These are phyloP conservation scores for Claviceps fusiformis DNA, from an alignment of 2,329 filamentous ascomycete genomes.

Conservation along the genomic window DNA sequence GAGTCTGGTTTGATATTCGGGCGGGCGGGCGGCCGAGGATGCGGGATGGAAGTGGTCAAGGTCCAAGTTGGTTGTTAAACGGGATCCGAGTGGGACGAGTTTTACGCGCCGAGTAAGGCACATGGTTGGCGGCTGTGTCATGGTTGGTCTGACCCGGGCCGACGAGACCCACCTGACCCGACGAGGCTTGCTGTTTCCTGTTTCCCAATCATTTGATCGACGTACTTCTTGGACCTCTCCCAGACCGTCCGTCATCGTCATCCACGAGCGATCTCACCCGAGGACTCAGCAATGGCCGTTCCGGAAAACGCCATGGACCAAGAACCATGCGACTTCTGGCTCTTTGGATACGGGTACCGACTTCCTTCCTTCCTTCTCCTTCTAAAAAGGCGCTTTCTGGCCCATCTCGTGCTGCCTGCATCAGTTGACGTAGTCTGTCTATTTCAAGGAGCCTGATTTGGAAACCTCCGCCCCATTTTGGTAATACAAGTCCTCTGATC, in stretches of 20 bases:
- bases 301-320: constrained; percentile 8
- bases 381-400: not conserved
- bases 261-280: too few species aligned
- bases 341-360: constrained; percentile 90
- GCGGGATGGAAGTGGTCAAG: not conserved
- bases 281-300: not conserved
- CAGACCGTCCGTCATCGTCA: too few species aligned
- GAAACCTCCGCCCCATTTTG: constrained; percentile 94
- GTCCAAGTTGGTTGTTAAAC: not conserved
- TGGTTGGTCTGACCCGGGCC: too few species aligned
- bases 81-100: not conserved
- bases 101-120: not conserved
- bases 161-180: too few species aligned
- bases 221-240: too few species aligned
- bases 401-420: not conserved
- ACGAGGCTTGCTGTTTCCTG: too few species aligned
- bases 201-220: too few species aligned
- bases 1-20: not conserved
- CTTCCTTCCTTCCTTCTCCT: not conserved
- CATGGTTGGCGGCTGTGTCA: too few species aligned
- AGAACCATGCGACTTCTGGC: constrained; percentile 61
- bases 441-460: constrained; percentile 69
- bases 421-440: not conserved
- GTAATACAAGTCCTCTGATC: constrained; percentile 35
- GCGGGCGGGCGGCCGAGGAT: too few species aligned